Evolutionary conservation across 1,284 basidiomycete genomes (phyloP), one percentile per base, ranked within the genome.

Genomic region (Takashimella koratensis): DNA sequence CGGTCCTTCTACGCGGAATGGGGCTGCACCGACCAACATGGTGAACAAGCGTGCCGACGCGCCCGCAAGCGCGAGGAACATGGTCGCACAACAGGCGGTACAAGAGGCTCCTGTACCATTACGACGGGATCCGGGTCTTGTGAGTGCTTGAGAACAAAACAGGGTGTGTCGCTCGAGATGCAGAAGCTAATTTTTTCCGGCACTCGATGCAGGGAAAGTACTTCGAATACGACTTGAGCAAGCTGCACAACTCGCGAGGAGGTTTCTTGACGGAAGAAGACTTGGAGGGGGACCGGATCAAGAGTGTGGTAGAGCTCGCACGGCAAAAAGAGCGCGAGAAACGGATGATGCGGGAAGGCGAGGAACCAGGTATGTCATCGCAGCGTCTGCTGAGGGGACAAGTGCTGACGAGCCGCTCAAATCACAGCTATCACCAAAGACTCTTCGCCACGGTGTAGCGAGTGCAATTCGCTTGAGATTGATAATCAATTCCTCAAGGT

Each of bases 211-310:
- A 73, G 69, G 77, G 77, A 24, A 90, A 86, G 51, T 95, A 95
- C 76, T 91, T 93, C 62, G 92, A 96, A 61, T 97, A 96, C 83
- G 92, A 96, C 73, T 75, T 97, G n/a, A 89, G 88, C 19, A 97
- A 95, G 59, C 65, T 95, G 87, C 86, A 89, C 63, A 95, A 97
- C 70, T 87, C 90, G 3, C 88, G 93, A 71, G 93, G 93, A 50
- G 94, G 93, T 0, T 97, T 96, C 75, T 75, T 77, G 55, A 74
- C 75, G 76, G 47, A 84, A 71, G 70, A 86, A 78, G 63, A 84
- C 67, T 12, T 76, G 63, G 49, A 77, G 67, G 45, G 82, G 77
- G 56, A 85, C 70, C 62, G 79, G 71, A 70, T 82, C 45, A 70
- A 70, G 56, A 70, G 54, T 27, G 61, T 96, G 58, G 79, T 93